phyloP scores from a whole-genome alignment of 345 rosid genomes.

The Eutrema japonicum region DNA sequence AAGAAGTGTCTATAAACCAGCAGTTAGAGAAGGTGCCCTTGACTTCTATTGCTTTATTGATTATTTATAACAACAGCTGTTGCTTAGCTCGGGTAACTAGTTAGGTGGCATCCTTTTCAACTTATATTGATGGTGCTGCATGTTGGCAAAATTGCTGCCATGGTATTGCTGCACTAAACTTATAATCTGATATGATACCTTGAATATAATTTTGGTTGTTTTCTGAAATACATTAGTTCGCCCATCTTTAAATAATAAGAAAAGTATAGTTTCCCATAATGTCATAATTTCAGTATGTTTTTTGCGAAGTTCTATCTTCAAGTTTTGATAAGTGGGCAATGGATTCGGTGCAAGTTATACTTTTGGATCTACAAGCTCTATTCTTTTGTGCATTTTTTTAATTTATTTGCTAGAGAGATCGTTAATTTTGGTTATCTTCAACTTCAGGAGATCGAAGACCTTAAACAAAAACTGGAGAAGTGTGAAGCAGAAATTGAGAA shows the following conservation, averaged over 20 bases:
- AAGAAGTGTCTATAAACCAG: slow-evolving; percentile 67
- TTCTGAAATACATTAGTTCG: slow-evolving; percentile 13
- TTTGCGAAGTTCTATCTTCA: slow-evolving; percentile 8
- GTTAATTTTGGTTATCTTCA: slow-evolving; percentile 32
- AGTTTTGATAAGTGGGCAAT: slow-evolving; percentile 9
- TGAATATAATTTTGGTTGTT: slow-evolving; percentile 17
- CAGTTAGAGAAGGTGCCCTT: slow-evolving; percentile 70
- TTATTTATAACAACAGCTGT: slow-evolving; percentile 4
- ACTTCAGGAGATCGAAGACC: slow-evolving; percentile 65
- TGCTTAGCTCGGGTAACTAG: slow-evolving; percentile 15
- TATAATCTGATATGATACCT: slow-evolving; percentile 5
- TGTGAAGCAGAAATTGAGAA: slow-evolving; percentile 83
- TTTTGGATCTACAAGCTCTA: slow-evolving; percentile 21
- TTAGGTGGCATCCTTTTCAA: slow-evolving; percentile 31
- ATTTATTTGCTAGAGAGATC: slow-evolving; percentile 6
- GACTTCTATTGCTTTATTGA: slow-evolving; percentile 5
- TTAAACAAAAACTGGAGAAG: slow-evolving; percentile 69
- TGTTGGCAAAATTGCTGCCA: slow-evolving; percentile 6
- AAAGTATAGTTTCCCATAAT: background rate
- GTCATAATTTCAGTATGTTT: slow-evolving; percentile 14
- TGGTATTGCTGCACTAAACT: slow-evolving; percentile 7
- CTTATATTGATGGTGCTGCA: slow-evolving; percentile 14
- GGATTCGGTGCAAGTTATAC: slow-evolving; percentile 7
- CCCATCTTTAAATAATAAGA: background rate
- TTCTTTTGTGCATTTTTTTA: background rate